Base-by-base conservation (phyloP, 306 rosid genomes). In the Vigna hirtella region DNA sequence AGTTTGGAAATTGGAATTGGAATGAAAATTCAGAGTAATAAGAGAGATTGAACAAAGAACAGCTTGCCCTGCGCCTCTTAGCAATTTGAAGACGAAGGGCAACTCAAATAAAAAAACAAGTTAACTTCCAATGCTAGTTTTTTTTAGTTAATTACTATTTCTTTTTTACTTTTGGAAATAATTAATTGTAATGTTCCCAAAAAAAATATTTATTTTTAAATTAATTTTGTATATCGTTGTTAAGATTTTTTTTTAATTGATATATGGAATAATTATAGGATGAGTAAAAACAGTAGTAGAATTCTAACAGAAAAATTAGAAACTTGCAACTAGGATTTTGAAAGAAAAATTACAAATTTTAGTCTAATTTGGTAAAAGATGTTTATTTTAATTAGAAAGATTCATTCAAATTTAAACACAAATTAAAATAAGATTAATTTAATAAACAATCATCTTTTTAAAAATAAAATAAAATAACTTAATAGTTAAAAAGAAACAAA, bases 1-100 rank as follows among this genome's bases (percentile, higher is more conserved):
- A n/a, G 49, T 45, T 28, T n/a, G 4, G 17, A 50, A 56, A 73
- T 66, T 61, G 73, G 57, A 50, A 72, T 84, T 30, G 49, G 50
- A 40, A 62, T 40, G 71, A 11, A 12, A 22, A 48, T 2, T 70
- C 61, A 49, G 83, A 86, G 77, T 70, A 28, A 30, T 59, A 17
- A 38, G 77, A 58, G 38, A 30, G 40, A 70, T 30, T 52, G 57
- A 34, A 81, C 56, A 76, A 50, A 1, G 47, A 17, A 71, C 51
- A 14, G 58, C 57, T 51, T 20, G 28, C 34, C 30, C 24, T 15
- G 42, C 47, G 43, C 5, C 26, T 17, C n/a, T n/a, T 38, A 5
- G 58, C 28, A 64, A 36, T 15, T 17, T 17, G 34, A 74, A 56
- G 57, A 70, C 48, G 43, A 28, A 10, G 15, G 53, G 64, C 28